phyloP scores from a whole-genome alignment of 352 stramenopile species.

The Phytophthora colocasiae region DNA sequence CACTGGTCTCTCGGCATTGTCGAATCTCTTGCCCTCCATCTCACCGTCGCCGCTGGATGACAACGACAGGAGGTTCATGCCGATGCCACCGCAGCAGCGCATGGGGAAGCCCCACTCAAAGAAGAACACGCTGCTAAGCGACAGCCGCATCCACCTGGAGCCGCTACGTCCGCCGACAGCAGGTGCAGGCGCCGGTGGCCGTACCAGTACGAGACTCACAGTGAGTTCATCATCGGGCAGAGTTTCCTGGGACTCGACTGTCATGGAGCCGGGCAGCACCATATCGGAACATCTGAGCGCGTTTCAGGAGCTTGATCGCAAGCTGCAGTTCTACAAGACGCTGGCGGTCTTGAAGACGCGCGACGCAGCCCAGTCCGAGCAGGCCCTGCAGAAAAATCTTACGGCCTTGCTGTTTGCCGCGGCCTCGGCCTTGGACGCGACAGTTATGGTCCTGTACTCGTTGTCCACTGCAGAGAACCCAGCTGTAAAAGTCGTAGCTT shows the following conservation, averaged over 20 bases:
- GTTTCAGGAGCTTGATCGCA: slow-evolving; percentile 46
- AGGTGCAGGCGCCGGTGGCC: slow-evolving; percentile 11
- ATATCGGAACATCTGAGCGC: slow-evolving; percentile 45
- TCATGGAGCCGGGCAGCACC: slow-evolving; percentile 45
- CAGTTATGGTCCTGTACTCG: slow-evolving; percentile 65
- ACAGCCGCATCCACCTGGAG: slow-evolving; percentile 72
- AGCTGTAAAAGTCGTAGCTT: slow-evolving; percentile 56
- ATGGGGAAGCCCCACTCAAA: slow-evolving; percentile 52
- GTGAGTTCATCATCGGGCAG: slow-evolving; percentile 51
- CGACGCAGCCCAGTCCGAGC: slow-evolving; percentile 48
- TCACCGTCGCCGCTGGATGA: slow-evolving; percentile 32
- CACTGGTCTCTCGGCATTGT: slow-evolving; percentile 16
- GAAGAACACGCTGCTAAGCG: slow-evolving; percentile 55
- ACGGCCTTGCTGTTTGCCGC: slow-evolving; percentile 50
- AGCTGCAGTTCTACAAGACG: slow-evolving; percentile 68
- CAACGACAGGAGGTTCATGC: slow-evolving; percentile 45
- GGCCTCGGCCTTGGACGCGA: slow-evolving; percentile 47
- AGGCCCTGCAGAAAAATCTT: slow-evolving; percentile 54
- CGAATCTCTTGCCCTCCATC: slow-evolving; percentile 50
- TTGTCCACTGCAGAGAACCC: slow-evolving; percentile 42
- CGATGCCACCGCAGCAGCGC: slow-evolving; percentile 66
- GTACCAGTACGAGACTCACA: slow-evolving; percentile 31
- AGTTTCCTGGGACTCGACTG: slow-evolving; percentile 51
- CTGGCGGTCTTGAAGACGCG: slow-evolving; percentile 60
- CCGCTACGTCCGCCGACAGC: slow-evolving; percentile 57